Base-by-base conservation (phyloP, 2,329 filamentous ascomycete genomes). In the Neoarthrinium moseri region DNA sequence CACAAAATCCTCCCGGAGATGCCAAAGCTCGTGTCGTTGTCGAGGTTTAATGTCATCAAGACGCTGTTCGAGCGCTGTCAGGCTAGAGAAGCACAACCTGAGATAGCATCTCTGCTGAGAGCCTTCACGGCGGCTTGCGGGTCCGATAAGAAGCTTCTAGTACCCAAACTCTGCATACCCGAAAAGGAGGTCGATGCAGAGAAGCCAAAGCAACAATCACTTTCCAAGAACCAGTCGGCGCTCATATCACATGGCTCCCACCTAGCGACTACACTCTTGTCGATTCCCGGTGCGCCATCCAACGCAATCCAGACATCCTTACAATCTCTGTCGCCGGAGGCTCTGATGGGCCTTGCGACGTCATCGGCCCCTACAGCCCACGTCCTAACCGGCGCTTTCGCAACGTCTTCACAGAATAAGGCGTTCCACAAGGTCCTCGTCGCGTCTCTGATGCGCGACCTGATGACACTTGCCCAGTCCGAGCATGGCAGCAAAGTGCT, bases 31-130 rank as follows among this genome's bases (percentile, higher is more conserved):
- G 78, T 96, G 7, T 77, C 87, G 43, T 83, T 89, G 49, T 83
- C 84, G 30, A 80, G 92, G 36, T 87, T 88, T 50, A 84, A 87
- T 45, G 85, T 96, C 10, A 80, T 96, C 56, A 88, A 85, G 61
- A 84, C 85, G 0, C 71, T 97, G 4, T 86, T 97, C 50, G 90
- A 96, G 64, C 81, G 92, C 51, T 95, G 89, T 61, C 70, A 81
- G 5, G 82, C 84, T 8, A 84, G 92, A 15, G 77, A 82, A 50
- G 71, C 77, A 15, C 76, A 74, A 24, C 71, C 80, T 21, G 68
- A 81, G 57, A 66, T 76, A 48, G 69, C 71, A 44, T 62, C 64
- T 43, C 61, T 81, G 17, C 73, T 74, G 39, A 72, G 64, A 54
- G 74, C 70, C 1, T 63, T 81, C 4, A 68, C 72, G 17, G 66